Evolutionary conservation across 257 asterid species (phyloP).

Genomic region (Solanum pennellii): DNA sequence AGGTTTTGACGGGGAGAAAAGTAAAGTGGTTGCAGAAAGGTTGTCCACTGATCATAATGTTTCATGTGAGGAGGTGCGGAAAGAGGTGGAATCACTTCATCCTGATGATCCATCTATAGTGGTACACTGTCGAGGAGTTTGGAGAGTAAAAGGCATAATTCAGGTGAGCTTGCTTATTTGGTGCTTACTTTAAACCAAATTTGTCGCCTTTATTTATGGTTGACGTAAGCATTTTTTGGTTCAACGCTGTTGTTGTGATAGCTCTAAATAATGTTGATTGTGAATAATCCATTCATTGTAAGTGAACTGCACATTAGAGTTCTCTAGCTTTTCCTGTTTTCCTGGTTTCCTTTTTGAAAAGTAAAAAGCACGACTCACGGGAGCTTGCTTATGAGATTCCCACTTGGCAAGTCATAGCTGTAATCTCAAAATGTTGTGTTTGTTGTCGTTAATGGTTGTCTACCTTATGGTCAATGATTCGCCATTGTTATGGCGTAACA

Average conservation of each 20-base stretch:
- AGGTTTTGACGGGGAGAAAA: slow-evolving; percentile 1
- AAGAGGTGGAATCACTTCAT: slow-evolving; percentile 17
- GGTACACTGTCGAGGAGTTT: slow-evolving; percentile 11
- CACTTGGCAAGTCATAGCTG: not conserved
- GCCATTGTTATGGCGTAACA: not conserved
- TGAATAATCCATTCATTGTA: not conserved
- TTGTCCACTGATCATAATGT: slow-evolving; percentile 23
- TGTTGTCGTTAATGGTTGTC: not conserved
- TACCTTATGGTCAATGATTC: not conserved
- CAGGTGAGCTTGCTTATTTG: slow-evolving; percentile 8
- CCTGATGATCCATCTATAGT: slow-evolving; percentile 17
- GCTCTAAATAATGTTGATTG: not conserved
- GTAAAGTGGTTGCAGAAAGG: slow-evolving; percentile 8
- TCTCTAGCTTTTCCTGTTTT: not conserved
- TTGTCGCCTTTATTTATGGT: not conserved
- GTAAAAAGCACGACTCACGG: not conserved
- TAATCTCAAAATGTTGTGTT: not conserved
- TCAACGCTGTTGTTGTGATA: not conserved
- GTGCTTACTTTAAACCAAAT: not conserved
- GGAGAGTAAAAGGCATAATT: slow-evolving; percentile 24
- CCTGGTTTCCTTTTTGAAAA: not conserved
- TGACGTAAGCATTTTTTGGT: not conserved
- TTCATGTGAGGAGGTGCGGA: slow-evolving; percentile 10
- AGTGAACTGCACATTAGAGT: not conserved
- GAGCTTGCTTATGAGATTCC: not conserved